Base-by-base conservation (phyloP, 139 green algal species). In the Chlorella sp. region DNA sequence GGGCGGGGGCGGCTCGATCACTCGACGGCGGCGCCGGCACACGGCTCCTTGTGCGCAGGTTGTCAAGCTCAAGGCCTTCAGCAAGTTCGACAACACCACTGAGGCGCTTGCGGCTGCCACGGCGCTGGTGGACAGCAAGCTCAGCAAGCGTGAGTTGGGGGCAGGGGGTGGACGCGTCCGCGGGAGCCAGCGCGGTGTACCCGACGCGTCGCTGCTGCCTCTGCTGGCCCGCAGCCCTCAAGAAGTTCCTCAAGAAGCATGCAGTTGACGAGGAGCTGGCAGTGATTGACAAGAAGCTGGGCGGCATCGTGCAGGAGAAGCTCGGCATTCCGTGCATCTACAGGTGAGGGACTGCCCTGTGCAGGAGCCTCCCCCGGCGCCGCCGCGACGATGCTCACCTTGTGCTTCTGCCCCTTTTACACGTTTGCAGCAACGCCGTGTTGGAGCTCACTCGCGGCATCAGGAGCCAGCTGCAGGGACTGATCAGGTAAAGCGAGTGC, bases 211-310 rank as follows among this genome's bases (percentile, higher is more conserved):
- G n/a, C n/a, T n/a, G n/a, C n/a, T n/a, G n/a, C n/a, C n/a, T 62
- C 29, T 62, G 51, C 14, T 55, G 42, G 42, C 31, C 4, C 34
- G 51, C 70, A 96, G 92, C 85, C 22, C 81, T 99, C 42, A 97
- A 98, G 76, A 99, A 98, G 87, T 98, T 99, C 70, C 77, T 99
- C 63, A 98, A 98, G 81, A 97, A 97, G 83, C 80, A 99, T 71
- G 89, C 77, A 17, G 88, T 72, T 26, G 89, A 81, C 32, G 94
- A 99, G 31, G 94, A 91, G 59, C 85, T 99, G 27, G 93, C 89
- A 2, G 80, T 99, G 17, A 71, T 95, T 35, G 96, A 99, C 75
- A 88, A 95, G 51, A 99, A 99, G 88, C 89, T 99, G 31, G 96
- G 96, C 26, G 89, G 75, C 73, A 78, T 98, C 31, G 94, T 99